A percentile compares a stretch with the other conserved stretches of the same genome.
These are phyloP conservation scores for Apiotrichum gracile DNA, from an alignment of 1,284 basidiomycete species.

Conservation along the genomic window DNA sequence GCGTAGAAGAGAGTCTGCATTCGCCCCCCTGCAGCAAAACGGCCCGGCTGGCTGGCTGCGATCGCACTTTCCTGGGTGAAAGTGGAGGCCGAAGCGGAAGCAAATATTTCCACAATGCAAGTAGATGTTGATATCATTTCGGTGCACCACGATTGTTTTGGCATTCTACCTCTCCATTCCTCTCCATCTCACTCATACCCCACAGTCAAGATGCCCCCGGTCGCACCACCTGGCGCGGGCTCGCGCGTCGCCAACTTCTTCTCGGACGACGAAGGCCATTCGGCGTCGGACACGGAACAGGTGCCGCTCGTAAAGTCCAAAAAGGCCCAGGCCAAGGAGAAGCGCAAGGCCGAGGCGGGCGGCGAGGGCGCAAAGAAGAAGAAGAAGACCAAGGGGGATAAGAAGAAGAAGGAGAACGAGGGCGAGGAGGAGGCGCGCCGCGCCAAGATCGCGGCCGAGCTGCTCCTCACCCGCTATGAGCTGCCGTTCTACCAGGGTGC, in stretches of 20 bases:
- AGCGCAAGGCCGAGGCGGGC: background rate
- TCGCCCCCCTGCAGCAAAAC: too few relatives aligned
- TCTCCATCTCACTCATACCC: background rate
- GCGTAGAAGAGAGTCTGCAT: background rate
- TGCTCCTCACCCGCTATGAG: constrained; percentile 61
- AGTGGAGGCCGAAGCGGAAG: background rate
- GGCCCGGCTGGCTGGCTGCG: too few relatives aligned
- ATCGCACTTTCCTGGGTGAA: too few relatives aligned
- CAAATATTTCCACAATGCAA: constrained; percentile 12
- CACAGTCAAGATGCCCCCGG: constrained; percentile 10
- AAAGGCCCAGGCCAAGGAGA: background rate
- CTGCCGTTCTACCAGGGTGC: constrained; percentile 72
- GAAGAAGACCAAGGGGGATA: background rate
- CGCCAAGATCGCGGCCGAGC: constrained; percentile 26
- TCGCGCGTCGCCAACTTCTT: constrained; percentile 17
- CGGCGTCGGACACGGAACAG: background rate
- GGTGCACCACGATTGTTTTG: too few relatives aligned
- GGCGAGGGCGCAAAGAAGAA: background rate
- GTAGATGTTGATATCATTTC: too few relatives aligned
- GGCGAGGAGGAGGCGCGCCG: constrained; percentile 6
- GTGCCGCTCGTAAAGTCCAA: too few relatives aligned
- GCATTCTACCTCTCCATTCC: too few relatives aligned
- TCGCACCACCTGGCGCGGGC: background rate
- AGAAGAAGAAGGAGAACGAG: background rate
- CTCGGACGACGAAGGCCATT: constrained; percentile 10